A percentile compares a stretch with the other conserved stretches of the same genome.
Evolutionary conservation across 2,329 filamentous ascomycete genomes (phyloP).

Genomic region (Venturia carpophila): DNA sequence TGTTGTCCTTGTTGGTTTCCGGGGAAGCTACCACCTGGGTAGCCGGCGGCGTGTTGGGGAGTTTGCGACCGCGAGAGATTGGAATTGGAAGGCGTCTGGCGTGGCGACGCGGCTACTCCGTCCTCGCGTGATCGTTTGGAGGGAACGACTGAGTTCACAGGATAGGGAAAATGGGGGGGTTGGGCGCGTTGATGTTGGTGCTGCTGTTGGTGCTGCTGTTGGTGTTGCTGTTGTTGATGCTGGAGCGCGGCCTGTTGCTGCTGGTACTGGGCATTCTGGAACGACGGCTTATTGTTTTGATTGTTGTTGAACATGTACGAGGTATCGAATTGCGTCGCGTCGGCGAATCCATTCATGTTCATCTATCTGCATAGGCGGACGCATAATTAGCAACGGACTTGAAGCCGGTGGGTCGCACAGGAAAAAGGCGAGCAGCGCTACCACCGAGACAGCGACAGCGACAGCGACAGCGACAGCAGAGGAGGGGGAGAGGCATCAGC

Average conservation of each 20-base stretch:
- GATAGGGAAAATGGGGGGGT: constrained; percentile 47
- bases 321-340: constrained; percentile 5
- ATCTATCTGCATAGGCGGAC: background rate
- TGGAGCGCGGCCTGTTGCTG: constrained; percentile 12
- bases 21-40: constrained; percentile 56
- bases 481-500: background rate
- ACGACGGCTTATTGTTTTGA: constrained; percentile 5
- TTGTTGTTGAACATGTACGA: constrained; percentile 10
- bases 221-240: background rate
- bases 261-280: constrained; percentile 7
- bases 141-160: constrained; percentile 78
- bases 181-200: constrained; percentile 17
- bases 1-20: constrained; percentile 42
- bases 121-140: constrained; percentile 87
- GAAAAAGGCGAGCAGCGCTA: background rate
- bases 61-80: constrained; percentile 87
- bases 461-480: background rate
- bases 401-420: background rate
- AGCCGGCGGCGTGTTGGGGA: constrained; percentile 68
- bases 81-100: constrained; percentile 63
- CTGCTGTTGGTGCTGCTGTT: too few species aligned
- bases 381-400: constrained; percentile 1
- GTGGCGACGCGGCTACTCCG: constrained; percentile 73
- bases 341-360: constrained; percentile 11
- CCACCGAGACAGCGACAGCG: background rate